These are phyloP conservation scores for Termitomyces sp. DNA, from an alignment of 768 basidiomycete genomes.

Conservation along the genomic window DNA sequence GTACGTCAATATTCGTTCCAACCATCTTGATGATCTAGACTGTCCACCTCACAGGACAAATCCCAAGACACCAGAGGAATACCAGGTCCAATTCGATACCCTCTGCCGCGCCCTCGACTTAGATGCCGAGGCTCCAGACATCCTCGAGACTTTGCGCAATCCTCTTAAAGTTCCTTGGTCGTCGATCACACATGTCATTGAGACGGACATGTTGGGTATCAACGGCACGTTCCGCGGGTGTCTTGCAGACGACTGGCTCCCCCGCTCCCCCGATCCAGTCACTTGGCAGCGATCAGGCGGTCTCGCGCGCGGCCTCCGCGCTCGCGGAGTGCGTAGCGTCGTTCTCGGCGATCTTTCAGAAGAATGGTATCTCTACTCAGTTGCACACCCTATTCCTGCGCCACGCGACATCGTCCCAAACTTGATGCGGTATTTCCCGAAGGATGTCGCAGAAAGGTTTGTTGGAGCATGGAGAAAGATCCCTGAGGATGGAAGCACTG, in stretches of 20 bases:
- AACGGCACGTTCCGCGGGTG: constrained; percentile 67
- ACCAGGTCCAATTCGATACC: constrained; percentile 57
- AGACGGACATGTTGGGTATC: constrained; percentile 47
- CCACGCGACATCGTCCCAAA: constrained; percentile 50
- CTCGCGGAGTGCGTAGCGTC: constrained; percentile 55
- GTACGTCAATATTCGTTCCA: constrained; percentile 26
- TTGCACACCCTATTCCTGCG: constrained; percentile 52
- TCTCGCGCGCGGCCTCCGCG: constrained; percentile 46
- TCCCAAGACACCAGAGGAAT: constrained; percentile 55
- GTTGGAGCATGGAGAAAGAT: constrained; percentile 37
- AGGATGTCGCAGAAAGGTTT: constrained; percentile 37
- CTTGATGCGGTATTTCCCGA: constrained; percentile 55
- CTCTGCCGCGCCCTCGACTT: constrained; percentile 52
- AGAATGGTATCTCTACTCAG: constrained; percentile 76
- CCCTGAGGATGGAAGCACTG: constrained; percentile 30
- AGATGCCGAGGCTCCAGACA: constrained; percentile 44
- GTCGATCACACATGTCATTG: constrained; percentile 51
- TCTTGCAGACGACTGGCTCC: constrained; percentile 55
- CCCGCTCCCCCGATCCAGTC: constrained; percentile 51
- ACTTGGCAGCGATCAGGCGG: constrained; percentile 59
- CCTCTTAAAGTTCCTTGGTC: constrained; percentile 39
- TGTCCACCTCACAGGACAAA: constrained; percentile 28
- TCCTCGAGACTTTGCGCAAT: constrained; percentile 47
- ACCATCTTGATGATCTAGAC: background rate
- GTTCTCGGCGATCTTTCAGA: constrained; percentile 65